A percentile compares a stretch with the other conserved stretches of the same genome.
These are phyloP conservation scores for Lichtheimia ornata DNA, from an alignment of 371 early-diverging fungal genomes.

Conservation along the genomic window DNA sequence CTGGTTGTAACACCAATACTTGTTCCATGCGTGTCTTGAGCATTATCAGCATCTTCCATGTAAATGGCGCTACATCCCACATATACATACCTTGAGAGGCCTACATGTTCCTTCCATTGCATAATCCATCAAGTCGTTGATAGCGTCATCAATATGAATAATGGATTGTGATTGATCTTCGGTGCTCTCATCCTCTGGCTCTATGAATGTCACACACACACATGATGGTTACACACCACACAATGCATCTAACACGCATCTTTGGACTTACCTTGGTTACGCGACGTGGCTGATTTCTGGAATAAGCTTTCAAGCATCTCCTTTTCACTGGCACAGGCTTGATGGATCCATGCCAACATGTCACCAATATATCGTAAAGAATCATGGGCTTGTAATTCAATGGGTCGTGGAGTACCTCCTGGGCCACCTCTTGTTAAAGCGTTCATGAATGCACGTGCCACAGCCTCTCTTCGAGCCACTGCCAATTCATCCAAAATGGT, in stretches of 20 bases:
- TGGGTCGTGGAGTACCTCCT: slow-evolving; percentile 83
- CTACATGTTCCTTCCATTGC: slow-evolving; percentile 76
- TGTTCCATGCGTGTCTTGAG: slow-evolving; percentile 74
- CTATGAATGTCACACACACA: background rate
- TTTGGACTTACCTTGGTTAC: background rate
- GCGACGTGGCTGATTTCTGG: slow-evolving; percentile 14
- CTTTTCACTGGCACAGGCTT: slow-evolving; percentile 83
- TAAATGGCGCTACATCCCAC: background rate
- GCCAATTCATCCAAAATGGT: slow-evolving; percentile 75
- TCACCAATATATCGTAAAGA: slow-evolving; percentile 90
- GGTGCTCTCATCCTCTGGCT: background rate
- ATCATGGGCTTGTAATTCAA: slow-evolving; percentile 91
- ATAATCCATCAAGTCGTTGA: slow-evolving; percentile 61
- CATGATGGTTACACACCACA: background rate
- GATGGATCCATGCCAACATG: slow-evolving; percentile 96
- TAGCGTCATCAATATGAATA: slow-evolving; percentile 28
- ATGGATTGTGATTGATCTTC: slow-evolving; percentile 7
- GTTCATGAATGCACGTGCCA: slow-evolving; percentile 73
- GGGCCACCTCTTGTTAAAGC: slow-evolving; percentile 89
- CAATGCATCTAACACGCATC: background rate
- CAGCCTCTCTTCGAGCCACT: slow-evolving; percentile 68
- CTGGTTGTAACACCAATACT: slow-evolving; percentile 70
- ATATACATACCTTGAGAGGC: slow-evolving; percentile 64
- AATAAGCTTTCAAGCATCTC: slow-evolving; percentile 86
- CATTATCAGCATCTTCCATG: background rate